Base-by-base conservation (phyloP, 78 protist species). In the Goniomonas avonlea region DNA sequence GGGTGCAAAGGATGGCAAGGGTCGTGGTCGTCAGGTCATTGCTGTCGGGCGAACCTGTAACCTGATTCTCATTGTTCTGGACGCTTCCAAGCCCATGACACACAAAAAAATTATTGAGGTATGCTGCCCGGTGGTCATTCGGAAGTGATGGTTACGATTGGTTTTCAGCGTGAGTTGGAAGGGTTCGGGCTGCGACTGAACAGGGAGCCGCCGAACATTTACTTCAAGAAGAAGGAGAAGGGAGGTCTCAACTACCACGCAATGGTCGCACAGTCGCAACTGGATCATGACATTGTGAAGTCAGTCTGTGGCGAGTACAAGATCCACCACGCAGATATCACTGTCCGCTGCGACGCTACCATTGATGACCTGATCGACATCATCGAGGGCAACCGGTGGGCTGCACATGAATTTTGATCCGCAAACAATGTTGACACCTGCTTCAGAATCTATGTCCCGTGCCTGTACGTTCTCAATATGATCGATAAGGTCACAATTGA, bases 101-200 rank as follows among this genome's bases (percentile, higher is more conserved):
- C 89, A 86, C 78, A 94, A 94, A 85, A 58, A 37, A 59, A 89
- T 93, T 48, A 90, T 97, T 65, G 99, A 96, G 89, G 88, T 63
- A 17, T 35, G 39, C 37, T 37, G 37, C 17, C 40, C 37, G 66
- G 15, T n/a, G n/a, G 61, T 5, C 25, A 25, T n/a, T n/a, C n/a
- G n/a, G n/a, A n/a, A n/a, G n/a, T n/a, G n/a, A n/a, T n/a, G 50
- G 50, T 43, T 11, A 11, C 50, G 50, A 11, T 15, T 43, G n/a
- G 50, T 43, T 43, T 11, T 8, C 73, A 90, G 82, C 29, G 80
- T 0, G 99, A 96, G 78, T 69, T 94, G 32, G 97, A 95, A 39
- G 98, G 98, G 13, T 96, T 96, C 45, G 99, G 99, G 29, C 96
- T 98, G 75, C 90, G 99, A 0, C 73, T 98, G 53, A 98, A 97